Percentiles rank a stretch among this genome's conserved stretches.
Evolutionary conservation across 257 asterid genomes (phyloP).

Genomic region (Prunella vulgaris): DNA sequence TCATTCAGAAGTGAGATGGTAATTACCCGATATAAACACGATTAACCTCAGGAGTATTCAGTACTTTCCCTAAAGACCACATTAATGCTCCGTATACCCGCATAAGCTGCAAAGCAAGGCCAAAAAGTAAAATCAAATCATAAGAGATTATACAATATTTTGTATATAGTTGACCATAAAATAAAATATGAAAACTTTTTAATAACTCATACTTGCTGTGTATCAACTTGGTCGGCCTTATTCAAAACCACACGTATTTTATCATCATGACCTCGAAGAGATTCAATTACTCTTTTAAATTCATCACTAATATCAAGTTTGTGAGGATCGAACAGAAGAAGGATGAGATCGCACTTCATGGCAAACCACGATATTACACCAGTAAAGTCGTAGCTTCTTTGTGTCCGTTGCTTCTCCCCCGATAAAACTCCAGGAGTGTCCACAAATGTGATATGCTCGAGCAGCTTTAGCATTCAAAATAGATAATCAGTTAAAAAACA

Average conservation of each 20-base stretch:
- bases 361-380: constrained; percentile 63
- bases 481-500: not conserved
- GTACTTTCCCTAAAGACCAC: constrained; percentile 90
- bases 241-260: constrained; percentile 71
- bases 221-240: constrained; percentile 64
- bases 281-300: constrained; percentile 67
- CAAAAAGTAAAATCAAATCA: not conserved
- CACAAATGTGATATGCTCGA: constrained; percentile 44
- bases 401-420: constrained; percentile 52
- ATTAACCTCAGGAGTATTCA: constrained; percentile 71
- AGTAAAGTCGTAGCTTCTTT: constrained; percentile 51
- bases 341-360: constrained; percentile 47
- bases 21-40: constrained; percentile 77
- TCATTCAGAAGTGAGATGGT: not conserved
- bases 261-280: constrained; percentile 80
- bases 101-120: constrained; percentile 54
- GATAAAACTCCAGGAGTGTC: constrained; percentile 76
- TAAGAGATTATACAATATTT: not conserved
- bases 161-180: not conserved
- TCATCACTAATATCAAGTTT: constrained; percentile 74
- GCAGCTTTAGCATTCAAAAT: constrained; percentile 31
- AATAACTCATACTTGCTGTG: constrained; percentile 39
- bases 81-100: constrained; percentile 79
- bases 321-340: constrained; percentile 53
- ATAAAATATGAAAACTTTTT: not conserved